Conservation (phyloP, 2,329 filamentous ascomycete genomes). For the Pestalotiopsis sp. region DNA sequence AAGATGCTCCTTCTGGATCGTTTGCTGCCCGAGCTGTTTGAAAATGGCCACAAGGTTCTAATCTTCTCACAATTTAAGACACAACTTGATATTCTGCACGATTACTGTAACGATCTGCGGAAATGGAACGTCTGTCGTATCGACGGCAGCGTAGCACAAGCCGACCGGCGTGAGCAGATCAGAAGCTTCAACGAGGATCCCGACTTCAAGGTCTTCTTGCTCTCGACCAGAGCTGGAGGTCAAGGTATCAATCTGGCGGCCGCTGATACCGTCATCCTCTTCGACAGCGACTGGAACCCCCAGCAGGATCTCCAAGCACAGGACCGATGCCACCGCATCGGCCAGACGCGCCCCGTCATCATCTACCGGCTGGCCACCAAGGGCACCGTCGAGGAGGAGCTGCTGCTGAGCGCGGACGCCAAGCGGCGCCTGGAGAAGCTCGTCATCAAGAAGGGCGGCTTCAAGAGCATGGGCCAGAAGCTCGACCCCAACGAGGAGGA, state of each 20-base stretch:
- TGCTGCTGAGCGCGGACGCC: constrained; percentile 85
- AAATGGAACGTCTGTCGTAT: constrained; percentile 86
- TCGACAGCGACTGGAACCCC: constrained; percentile 91
- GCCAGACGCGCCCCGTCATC: constrained; percentile 88
- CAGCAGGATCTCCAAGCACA: constrained; percentile 97
- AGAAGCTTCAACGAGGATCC: constrained; percentile 70
- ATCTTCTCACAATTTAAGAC: constrained; percentile 98
- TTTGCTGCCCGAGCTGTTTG: constrained; percentile 75
- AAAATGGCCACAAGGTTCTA: constrained; percentile 81
- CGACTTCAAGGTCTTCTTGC: constrained; percentile 75
- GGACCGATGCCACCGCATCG: constrained; percentile 92
- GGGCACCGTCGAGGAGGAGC: constrained; percentile 85
- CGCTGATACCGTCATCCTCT: constrained; percentile 91
- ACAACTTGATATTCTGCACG: constrained; percentile 86
- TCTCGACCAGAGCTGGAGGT: constrained; percentile 89
- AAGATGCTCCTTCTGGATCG: constrained; percentile 96
- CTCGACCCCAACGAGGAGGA: constrained; percentile 50
- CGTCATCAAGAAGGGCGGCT: constrained; percentile 91
- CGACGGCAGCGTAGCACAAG: constrained; percentile 82
- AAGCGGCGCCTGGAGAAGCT: constrained; percentile 93
- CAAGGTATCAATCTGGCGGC: constrained; percentile 93
- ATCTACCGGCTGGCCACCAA: constrained; percentile 94
- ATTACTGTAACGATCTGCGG: constrained; percentile 80
- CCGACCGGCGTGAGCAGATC: constrained; percentile 71
- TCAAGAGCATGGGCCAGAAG: constrained; percentile 69